phyloP scores from a whole-genome alignment of 805 yeast genomes.

The Isabelozyma rhagii region DNA sequence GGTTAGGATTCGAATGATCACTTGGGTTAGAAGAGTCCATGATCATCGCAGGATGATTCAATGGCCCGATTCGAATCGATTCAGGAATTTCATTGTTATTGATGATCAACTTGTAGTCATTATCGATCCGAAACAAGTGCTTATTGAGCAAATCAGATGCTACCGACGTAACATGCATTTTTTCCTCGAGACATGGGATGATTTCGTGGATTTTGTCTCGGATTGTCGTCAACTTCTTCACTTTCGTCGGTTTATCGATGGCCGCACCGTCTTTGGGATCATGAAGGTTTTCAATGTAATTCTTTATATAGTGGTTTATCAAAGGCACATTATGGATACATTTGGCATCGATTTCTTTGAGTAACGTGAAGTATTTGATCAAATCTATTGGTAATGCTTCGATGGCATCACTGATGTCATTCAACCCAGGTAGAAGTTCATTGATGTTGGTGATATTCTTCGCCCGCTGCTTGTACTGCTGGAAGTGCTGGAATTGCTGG shows the following conservation, averaged over 20 bases:
- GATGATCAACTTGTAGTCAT: constrained; percentile 73
- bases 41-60: constrained; percentile 89
- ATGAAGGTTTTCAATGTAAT: constrained; percentile 32
- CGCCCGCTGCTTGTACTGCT: constrained; percentile 32
- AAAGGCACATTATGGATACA: constrained; percentile 73
- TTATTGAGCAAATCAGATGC: constrained; percentile 76
- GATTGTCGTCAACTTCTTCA: constrained; percentile 34
- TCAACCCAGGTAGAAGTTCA: constrained; percentile 70
- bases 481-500: constrained; percentile 17
- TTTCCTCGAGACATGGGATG: constrained; percentile 91
- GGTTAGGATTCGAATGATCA: constrained; percentile 28
- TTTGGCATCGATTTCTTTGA: constrained; percentile 94
- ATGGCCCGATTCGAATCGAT: constrained; percentile 69
- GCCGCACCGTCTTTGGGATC: background rate
- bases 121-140: constrained; percentile 70
- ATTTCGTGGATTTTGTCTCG: constrained; percentile 57
- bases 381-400: constrained; percentile 87
- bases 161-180: constrained; percentile 93
- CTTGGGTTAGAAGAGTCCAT: constrained; percentile 50
- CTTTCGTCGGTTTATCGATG: constrained; percentile 9
- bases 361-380: constrained; percentile 77
- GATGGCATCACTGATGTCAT: constrained; percentile 86
- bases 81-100: constrained; percentile 80
- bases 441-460: constrained; percentile 29
- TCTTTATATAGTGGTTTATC: constrained; percentile 53